Percentiles rank a stretch among this genome's conserved stretches.
These are phyloP conservation scores for Patellaria atrata DNA, from an alignment of 495 filamentous ascomycete genomes.

Conservation along the genomic window DNA sequence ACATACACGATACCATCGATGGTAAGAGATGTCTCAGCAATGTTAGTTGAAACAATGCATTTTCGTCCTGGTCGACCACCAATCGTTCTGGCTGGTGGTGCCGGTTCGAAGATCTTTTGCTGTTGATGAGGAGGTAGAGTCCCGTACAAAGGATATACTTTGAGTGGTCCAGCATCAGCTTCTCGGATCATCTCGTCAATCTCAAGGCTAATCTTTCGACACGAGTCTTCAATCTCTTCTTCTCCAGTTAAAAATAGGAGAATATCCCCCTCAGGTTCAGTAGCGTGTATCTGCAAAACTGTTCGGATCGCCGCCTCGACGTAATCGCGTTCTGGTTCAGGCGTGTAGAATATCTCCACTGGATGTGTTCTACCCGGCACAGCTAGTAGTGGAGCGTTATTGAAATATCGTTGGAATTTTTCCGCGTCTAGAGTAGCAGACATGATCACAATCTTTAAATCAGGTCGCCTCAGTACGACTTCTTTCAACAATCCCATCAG, in stretches of 20 bases:
- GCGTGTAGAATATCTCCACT: conserved; percentile 97
- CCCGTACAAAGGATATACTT: conserved; percentile 87
- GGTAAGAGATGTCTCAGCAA: conserved; percentile 92
- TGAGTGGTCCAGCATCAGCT: conserved; percentile 76
- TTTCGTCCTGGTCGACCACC: conserved; percentile 87
- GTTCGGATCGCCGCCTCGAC: conserved; percentile 89
- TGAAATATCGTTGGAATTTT: conserved; percentile 98
- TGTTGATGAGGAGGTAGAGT: conserved; percentile 84
- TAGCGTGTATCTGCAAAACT: conserved; percentile 89
- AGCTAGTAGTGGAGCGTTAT: conserved; percentile 78
- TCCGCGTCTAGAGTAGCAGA: conserved; percentile 92
- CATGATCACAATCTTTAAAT: conserved; percentile 97
- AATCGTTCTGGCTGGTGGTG: conserved; percentile 53
- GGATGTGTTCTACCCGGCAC: conserved; percentile 93
- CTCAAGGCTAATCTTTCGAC: conserved; percentile 78
- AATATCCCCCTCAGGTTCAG: conserved; percentile 86
- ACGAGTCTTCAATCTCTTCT: conserved; percentile 96
- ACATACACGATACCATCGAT: conserved; percentile 99
- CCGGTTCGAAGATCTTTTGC: conserved; percentile 85
- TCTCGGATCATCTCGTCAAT: conserved; percentile 82
- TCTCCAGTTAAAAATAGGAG: conserved; percentile 94
- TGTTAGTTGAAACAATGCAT: conserved; percentile 90
- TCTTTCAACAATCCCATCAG: conserved; percentile 91
- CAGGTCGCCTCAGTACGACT: conserved; percentile 59
- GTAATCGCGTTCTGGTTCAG: conserved; percentile 91